Evolutionary conservation across 1,284 basidiomycete genomes (phyloP).

Genomic region (Entoloma clypeatum): DNA sequence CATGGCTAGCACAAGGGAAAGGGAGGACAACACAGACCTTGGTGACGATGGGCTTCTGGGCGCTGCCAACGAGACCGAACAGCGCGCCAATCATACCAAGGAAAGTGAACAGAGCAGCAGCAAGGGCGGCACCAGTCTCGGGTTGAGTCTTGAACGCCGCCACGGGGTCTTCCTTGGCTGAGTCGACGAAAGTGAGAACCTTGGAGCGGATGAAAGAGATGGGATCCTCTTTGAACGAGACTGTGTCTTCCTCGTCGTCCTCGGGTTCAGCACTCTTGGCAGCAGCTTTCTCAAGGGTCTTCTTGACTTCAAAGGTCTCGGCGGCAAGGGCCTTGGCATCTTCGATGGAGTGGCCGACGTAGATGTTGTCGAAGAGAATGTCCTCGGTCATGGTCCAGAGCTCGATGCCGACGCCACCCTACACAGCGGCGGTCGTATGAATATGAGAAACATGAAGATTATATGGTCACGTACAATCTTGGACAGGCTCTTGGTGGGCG

Average conservation of each 20-base stretch:
- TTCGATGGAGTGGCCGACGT: conserved; percentile 82
- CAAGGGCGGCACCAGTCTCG: conserved; percentile 77
- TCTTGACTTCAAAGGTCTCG: conserved; percentile 86
- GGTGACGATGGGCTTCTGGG: conserved; percentile 65
- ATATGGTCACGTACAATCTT: conserved; percentile 60
- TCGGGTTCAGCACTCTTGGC: conserved; percentile 48
- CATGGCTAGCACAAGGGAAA: conserved; percentile 11
- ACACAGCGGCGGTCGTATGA: too few relatives aligned
- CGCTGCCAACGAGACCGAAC: conserved; percentile 72
- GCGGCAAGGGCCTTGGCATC: conserved; percentile 80
- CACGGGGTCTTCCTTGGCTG: conserved; percentile 69
- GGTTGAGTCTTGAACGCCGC: conserved; percentile 78
- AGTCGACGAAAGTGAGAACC: conserved; percentile 69
- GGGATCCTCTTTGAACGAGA: conserved; percentile 70
- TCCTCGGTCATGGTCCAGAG: conserved; percentile 99
- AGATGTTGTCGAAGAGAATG: conserved; percentile 94
- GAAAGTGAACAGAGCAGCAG: conserved; percentile 69
- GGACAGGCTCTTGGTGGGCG: conserved; percentile 79
- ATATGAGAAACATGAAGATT: conserved; percentile 7
- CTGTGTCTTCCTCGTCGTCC: conserved; percentile 47
- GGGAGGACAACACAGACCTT: conserved; percentile 37
- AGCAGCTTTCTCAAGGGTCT: conserved; percentile 57
- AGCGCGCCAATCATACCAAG: conserved; percentile 81
- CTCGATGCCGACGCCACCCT: conserved; percentile 94
- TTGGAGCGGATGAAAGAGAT: conserved; percentile 76